Conservation (phyloP, 2,329 filamentous ascomycete genomes). For the Pezicula carpinea region DNA sequence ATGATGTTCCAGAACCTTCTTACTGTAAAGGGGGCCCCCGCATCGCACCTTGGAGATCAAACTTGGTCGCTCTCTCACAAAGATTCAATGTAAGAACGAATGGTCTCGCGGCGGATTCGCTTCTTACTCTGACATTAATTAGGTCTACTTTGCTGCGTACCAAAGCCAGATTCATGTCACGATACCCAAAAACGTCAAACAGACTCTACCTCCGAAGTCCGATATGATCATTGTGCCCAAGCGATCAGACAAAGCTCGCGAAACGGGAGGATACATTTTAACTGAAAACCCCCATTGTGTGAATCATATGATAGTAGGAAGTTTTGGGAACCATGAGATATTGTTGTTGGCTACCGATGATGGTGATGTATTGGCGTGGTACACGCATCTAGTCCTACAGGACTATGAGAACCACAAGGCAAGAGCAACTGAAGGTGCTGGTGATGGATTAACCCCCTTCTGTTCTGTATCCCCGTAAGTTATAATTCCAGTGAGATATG, state of each 20-base stretch:
- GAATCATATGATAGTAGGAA: slow-evolving; percentile 65
- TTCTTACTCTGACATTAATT: slow-evolving; percentile 1
- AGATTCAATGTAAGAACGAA: slow-evolving; percentile 43
- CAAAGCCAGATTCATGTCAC: slow-evolving; percentile 53
- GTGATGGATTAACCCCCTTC: not conserved
- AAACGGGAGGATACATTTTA: slow-evolving; percentile 51
- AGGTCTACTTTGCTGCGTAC: slow-evolving; percentile 60
- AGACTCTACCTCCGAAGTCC: slow-evolving; percentile 43
- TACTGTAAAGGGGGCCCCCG: not conserved
- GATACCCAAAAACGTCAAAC: slow-evolving; percentile 41
- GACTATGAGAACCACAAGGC: slow-evolving; percentile 16
- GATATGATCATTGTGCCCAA: slow-evolving; percentile 46
- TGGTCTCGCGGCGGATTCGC: not conserved
- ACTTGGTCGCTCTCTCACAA: slow-evolving; percentile 55
- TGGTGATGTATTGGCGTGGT: slow-evolving; percentile 69
- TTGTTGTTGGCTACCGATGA: slow-evolving; percentile 66
- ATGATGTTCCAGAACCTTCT: not conserved
- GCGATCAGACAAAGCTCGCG: slow-evolving; percentile 33
- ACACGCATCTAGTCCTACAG: slow-evolving; percentile 37
- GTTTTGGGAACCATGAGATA: slow-evolving; percentile 66
- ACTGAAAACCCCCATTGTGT: slow-evolving; percentile 50
- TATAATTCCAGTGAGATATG: not conserved
- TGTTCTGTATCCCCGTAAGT: not conserved
- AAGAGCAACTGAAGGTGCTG: slow-evolving; percentile 16
- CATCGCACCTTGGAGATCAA: slow-evolving; percentile 39